Evolutionary conservation across 208 protist species (phyloP), one percentile per base, ranked within the genome.

Genomic region (Crithidia sp.): DNA sequence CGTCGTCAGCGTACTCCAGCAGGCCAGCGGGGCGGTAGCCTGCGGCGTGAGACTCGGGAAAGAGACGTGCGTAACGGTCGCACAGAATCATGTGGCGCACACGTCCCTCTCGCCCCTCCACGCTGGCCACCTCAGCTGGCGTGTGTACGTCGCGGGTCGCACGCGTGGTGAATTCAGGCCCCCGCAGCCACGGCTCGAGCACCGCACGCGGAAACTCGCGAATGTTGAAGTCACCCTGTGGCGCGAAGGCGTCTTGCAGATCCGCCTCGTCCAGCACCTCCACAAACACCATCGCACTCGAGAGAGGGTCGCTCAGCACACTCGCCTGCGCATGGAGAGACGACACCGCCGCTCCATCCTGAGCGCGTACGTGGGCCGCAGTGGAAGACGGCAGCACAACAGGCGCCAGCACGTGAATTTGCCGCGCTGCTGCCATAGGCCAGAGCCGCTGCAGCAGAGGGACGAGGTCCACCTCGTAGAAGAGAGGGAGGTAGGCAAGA

Each of bases 401-500:
- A 7, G 85, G 78, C n/a, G 79, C 67, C 50, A 86, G 69, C 16
- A 84, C 37, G 41, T 62, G 69, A 67, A 83, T 67, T 12, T 41
- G 40, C 40, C 62, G 49, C 45, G 17, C 50, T 17, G 28, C 43
- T 8, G 78, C 67, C 3, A 52, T 62, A 0, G 40, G 41, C 88
- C 89, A 93, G 40, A 96, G 53, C n/a, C 63, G 60, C 16, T 71
- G 65, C 71, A 96, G 64, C 28, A 95, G 81, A 10, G 86, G 88
- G 7, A 67, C 36, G 3, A 94, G 68, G 69, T 91, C 77, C 10
- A 91, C 78, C 61, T 96, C 92, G 58, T 91, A 96, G 68, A 81
- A 93, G 5, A 96, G 72, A 0, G 92, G 88, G 41, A 92, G 71
- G 55, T 92, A 95, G 3, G 79, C 81, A 54, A 88, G 87, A 4